A percentile compares a stretch with the other conserved stretches of the same genome.
Conservation (phyloP, 2,329 filamentous ascomycete genomes). For the Fusarium temperatum region DNA sequence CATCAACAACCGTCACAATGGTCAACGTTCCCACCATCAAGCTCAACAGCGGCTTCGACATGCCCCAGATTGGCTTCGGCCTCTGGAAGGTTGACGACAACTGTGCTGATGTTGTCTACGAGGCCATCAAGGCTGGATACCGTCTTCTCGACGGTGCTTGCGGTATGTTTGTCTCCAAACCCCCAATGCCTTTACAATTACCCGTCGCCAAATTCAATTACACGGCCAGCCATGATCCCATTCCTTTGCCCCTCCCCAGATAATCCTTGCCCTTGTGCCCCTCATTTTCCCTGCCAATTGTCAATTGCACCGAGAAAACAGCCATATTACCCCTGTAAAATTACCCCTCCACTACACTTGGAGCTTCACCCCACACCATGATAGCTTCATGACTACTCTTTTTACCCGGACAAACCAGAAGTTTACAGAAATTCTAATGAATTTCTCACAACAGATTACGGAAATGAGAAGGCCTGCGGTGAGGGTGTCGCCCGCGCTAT, state of each 20-base stretch:
- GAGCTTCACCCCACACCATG: conserved; percentile 17
- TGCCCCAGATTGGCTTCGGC: conserved; percentile 80
- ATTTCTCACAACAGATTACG: conserved; percentile 69
- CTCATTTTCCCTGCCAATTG: conserved; percentile 34
- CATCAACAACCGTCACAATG: conserved; percentile 42
- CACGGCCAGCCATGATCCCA: conserved; percentile 8
- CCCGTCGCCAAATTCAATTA: conserved; percentile 2
- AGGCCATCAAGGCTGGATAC: conserved; percentile 72
- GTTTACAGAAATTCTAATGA: conserved; percentile 4
- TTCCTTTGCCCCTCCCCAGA: conserved; percentile 25
- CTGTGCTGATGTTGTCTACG: conserved; percentile 80
- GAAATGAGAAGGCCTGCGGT: conserved; percentile 82
- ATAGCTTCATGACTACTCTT: conserved; percentile 27
- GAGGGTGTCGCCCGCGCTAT: conserved; percentile 82
- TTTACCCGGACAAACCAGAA: background rate
- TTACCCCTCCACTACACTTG: conserved; percentile 30
- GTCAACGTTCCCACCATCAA: conserved; percentile 59
- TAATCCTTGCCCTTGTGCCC: conserved; percentile 13
- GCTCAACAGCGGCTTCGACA: conserved; percentile 72
- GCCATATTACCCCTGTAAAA: conserved; percentile 38
- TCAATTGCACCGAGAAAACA: conserved; percentile 41
- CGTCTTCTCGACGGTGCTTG: conserved; percentile 68
- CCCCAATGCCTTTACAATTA: background rate
- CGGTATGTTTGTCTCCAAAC: conserved; percentile 54
- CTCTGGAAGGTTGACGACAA: conserved; percentile 86